Percentiles rank a stretch among this genome's conserved stretches.
These are phyloP conservation scores for Debaryomyces udenii DNA, from an alignment of 1,139 yeast genomes.

Conservation along the genomic window DNA sequence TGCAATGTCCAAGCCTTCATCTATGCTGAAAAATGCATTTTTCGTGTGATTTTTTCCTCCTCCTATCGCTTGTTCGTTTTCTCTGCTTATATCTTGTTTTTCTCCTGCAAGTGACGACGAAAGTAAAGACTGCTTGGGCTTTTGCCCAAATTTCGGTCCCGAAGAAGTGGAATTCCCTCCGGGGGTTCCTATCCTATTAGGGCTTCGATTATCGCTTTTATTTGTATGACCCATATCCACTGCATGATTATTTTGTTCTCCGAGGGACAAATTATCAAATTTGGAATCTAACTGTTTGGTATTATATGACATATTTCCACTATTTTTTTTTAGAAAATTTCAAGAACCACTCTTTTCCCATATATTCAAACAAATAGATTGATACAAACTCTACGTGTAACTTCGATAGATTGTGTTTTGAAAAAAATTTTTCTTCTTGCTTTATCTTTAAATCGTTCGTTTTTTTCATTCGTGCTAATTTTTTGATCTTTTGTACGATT, in stretches of 20 bases:
- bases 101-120: constrained; percentile 32
- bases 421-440: not conserved
- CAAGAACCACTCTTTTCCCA: not conserved
- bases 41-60: not conserved
- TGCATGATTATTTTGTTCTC: constrained; percentile 7
- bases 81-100: constrained; percentile 1
- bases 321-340: not conserved
- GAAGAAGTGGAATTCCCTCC: not conserved
- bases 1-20: constrained; percentile 9
- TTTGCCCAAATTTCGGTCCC: constrained; percentile 8
- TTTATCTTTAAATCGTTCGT: constrained; percentile 6
- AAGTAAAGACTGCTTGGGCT: constrained; percentile 27
- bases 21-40: constrained; percentile 7
- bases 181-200: not conserved
- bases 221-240: constrained; percentile 1
- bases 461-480: constrained; percentile 4
- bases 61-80: not conserved
- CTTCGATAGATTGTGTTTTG: not conserved
- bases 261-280: constrained; percentile 19
- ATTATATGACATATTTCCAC: constrained; percentile 17
- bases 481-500: constrained; percentile 6
- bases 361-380: not conserved
- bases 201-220: not conserved
- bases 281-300: constrained; percentile 24
- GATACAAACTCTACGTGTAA: not conserved